Evolutionary conservation across 2,329 filamentous ascomycete species (phyloP).

Genomic region (Ilyonectria mors-panacis): DNA sequence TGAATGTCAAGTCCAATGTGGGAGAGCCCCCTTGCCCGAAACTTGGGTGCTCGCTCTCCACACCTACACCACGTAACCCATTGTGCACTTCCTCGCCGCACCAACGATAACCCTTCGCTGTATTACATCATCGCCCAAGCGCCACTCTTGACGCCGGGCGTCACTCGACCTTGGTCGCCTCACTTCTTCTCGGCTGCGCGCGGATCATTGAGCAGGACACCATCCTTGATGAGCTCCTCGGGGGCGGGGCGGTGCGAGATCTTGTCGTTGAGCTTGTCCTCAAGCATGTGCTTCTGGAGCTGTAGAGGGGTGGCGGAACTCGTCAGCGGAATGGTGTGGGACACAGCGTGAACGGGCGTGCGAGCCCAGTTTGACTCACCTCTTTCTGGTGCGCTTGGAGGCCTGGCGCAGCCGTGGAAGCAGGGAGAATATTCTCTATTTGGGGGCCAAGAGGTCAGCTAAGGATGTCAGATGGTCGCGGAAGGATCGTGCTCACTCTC

Average conservation of each 20-base stretch:
- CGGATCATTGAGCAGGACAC: constrained; percentile 81
- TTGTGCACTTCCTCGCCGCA: not conserved
- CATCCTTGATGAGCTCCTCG: constrained; percentile 82
- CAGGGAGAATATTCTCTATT: constrained; percentile 88
- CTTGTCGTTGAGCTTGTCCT: constrained; percentile 89
- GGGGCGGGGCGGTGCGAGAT: constrained; percentile 83
- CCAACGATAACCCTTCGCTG: constrained; percentile 5
- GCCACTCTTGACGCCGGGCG: constrained; percentile 70
- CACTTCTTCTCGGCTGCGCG: constrained; percentile 71
- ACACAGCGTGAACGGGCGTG: constrained; percentile 2
- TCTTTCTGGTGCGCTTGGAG: constrained; percentile 87
- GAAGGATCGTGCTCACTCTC: constrained; percentile 72
- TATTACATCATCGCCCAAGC: constrained; percentile 60
- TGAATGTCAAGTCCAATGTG: constrained; percentile 7
- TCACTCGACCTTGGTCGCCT: constrained; percentile 75
- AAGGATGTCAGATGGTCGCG: constrained; percentile 50
- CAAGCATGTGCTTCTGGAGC: constrained; percentile 89
- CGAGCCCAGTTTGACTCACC: constrained; percentile 52
- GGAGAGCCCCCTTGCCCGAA: not conserved
- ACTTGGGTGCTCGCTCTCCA: not conserved
- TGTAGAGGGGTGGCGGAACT: constrained; percentile 42
- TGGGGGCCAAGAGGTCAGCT: constrained; percentile 41
- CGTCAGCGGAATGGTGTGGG: constrained; percentile 31
- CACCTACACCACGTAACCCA: not conserved
- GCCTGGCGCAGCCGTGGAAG: constrained; percentile 82